Percentiles rank a stretch among this genome's conserved stretches.
Conservation (phyloP, 1,284 basidiomycete species). For the Malassezia globosa region DNA sequence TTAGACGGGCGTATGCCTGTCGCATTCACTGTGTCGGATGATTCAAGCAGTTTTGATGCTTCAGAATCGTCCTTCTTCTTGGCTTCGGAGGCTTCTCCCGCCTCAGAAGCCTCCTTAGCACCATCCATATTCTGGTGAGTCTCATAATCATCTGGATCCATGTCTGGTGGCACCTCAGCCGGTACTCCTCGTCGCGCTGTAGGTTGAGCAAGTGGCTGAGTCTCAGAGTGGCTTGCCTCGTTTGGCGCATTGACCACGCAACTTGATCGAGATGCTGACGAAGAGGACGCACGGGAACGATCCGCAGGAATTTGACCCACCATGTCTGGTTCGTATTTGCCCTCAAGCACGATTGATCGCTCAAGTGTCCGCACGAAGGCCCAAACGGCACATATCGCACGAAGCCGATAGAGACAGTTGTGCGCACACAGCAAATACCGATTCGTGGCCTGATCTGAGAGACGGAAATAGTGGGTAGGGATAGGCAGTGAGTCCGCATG, state of each 20-base stretch:
- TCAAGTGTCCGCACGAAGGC: conserved; percentile 41
- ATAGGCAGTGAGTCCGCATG: conserved; percentile 20
- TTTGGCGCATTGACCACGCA: too few species aligned
- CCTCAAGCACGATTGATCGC: conserved; percentile 40
- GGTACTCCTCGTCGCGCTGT: too few species aligned
- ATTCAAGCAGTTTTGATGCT: too few species aligned
- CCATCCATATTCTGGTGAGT: neutral
- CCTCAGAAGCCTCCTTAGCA: conserved; percentile 7
- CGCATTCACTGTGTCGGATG: too few species aligned
- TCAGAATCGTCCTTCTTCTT: neutral
- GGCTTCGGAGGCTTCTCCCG: neutral
- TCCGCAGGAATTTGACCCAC: too few species aligned
- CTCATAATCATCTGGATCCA: neutral
- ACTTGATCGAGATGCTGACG: too few species aligned
- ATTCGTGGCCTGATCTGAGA: conserved; percentile 29
- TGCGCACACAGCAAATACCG: conserved; percentile 43
- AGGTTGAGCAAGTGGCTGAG: too few species aligned
- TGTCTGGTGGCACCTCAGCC: too few species aligned
- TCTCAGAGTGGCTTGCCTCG: too few species aligned
- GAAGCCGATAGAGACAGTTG: conserved; percentile 36
- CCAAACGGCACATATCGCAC: conserved; percentile 42
- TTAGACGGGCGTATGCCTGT: too few species aligned
- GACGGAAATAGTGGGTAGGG: conserved; percentile 44
- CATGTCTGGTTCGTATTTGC: conserved; percentile 32
- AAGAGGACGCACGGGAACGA: too few species aligned